Percentiles rank a stretch among this genome's conserved stretches.
These are phyloP conservation scores for Starmerella kuoi DNA, from an alignment of 805 yeast genomes.

Conservation along the genomic window DNA sequence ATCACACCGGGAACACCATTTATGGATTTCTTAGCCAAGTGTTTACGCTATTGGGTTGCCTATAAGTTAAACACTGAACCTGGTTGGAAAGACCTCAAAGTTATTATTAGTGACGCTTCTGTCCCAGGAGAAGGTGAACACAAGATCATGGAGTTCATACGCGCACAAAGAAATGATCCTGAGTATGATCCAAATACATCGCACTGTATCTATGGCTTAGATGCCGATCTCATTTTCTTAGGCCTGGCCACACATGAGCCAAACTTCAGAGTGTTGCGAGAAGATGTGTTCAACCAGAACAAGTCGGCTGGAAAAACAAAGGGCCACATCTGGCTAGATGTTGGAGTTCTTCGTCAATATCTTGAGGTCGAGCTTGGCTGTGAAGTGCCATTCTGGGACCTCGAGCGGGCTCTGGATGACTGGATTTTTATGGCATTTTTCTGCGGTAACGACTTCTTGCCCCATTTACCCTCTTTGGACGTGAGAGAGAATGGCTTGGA, in stretches of 20 bases:
- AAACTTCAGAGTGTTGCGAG: constrained; percentile 83
- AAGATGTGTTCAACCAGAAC: constrained; percentile 86
- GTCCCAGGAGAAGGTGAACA: constrained; percentile 99
- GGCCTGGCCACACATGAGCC: constrained; percentile 98
- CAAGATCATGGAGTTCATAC: constrained; percentile 88
- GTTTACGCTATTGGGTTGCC: constrained; percentile 83
- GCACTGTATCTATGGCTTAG: constrained; percentile 95
- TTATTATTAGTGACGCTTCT: constrained; percentile 85
- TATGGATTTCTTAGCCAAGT: constrained; percentile 77
- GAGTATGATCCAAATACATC: constrained; percentile 82
- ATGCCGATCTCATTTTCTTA: constrained; percentile 92
- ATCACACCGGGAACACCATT: constrained; percentile 99
- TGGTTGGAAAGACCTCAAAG: constrained; percentile 83
- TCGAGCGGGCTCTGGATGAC: constrained; percentile 94
- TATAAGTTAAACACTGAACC: constrained; percentile 80
- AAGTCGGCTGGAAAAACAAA: constrained; percentile 40
- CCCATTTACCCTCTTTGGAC: constrained; percentile 87
- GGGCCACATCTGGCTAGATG: constrained; percentile 90
- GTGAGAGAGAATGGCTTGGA: constrained; percentile 93
- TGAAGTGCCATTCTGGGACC: constrained; percentile 57
- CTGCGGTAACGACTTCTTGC: constrained; percentile 96
- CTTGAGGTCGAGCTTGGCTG: constrained; percentile 64
- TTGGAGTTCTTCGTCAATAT: constrained; percentile 77
- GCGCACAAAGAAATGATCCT: constrained; percentile 79
- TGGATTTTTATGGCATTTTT: constrained; percentile 99